These are phyloP conservation scores for Voacanga thouarsii DNA, from an alignment of 257 asterid genomes.

Conservation along the genomic window DNA sequence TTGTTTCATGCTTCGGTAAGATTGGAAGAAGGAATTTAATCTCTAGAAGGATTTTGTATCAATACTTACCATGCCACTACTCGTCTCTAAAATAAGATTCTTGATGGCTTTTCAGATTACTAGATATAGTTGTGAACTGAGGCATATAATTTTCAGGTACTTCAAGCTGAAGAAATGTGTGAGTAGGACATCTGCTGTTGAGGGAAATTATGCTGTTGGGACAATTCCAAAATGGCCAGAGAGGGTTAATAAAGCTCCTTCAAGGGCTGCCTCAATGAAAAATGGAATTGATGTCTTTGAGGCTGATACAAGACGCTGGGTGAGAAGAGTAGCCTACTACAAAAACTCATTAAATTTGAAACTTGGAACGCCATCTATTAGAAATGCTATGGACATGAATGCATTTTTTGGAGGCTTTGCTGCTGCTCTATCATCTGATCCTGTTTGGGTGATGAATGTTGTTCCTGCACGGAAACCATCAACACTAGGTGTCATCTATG, in stretches of 20 bases:
- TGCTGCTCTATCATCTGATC: constrained; percentile 66
- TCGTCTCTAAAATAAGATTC: neutral
- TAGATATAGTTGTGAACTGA: constrained; percentile 7
- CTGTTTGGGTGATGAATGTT: constrained; percentile 98
- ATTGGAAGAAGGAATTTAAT: neutral
- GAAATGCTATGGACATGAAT: constrained; percentile 98
- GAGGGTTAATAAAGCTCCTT: constrained; percentile 65
- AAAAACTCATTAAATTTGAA: constrained; percentile 66
- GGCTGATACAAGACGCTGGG: constrained; percentile 84
- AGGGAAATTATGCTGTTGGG: constrained; percentile 74
- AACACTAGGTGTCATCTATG: constrained; percentile 82
- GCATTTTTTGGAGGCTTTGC: constrained; percentile 98
- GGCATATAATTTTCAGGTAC: constrained; percentile 52
- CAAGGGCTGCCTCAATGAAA: constrained; percentile 59
- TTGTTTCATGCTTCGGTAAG: neutral
- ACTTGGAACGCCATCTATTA: constrained; percentile 73
- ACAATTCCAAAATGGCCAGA: constrained; percentile 82
- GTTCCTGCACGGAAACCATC: constrained; percentile 75
- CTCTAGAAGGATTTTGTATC: neutral
- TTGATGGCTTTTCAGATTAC: constrained; percentile 14
- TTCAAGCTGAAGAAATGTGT: constrained; percentile 77
- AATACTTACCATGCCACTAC: neutral
- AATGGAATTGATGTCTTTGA: constrained; percentile 77
- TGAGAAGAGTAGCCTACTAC: constrained; percentile 69
- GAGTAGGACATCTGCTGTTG: constrained; percentile 56